Evolutionary conservation across 257 asterid species (phyloP).

Genomic region (Cruciata laevipes): DNA sequence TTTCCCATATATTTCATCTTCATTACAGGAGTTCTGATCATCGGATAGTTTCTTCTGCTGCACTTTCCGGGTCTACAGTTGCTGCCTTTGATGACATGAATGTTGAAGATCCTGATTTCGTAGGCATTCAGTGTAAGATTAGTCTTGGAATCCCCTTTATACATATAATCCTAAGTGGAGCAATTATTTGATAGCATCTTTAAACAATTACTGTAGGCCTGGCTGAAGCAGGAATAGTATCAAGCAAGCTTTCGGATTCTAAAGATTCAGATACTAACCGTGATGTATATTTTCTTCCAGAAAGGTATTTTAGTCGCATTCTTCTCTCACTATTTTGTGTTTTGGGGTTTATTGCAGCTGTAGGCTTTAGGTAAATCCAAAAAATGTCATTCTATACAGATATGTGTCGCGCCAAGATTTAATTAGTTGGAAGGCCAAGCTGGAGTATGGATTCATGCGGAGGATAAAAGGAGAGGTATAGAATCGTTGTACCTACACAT

Average conservation of each 20-base stretch:
- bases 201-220: constrained; percentile 42
- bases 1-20: constrained; percentile 8
- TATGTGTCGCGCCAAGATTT: constrained; percentile 73
- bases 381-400: constrained; percentile 35
- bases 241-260: constrained; percentile 58
- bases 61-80: constrained; percentile 62
- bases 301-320: constrained; percentile 44
- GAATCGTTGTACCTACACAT: constrained; percentile 7
- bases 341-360: constrained; percentile 9
- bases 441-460: constrained; percentile 58
- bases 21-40: constrained; percentile 50
- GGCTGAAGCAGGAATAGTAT: constrained; percentile 79
- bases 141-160: constrained; percentile 9
- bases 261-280: constrained; percentile 28
- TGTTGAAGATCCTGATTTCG: constrained; percentile 77
- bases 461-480: constrained; percentile 58
- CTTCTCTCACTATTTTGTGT: background rate
- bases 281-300: constrained; percentile 44
- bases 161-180: constrained; percentile 4
- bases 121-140: constrained; percentile 61
- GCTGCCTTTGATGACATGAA: constrained; percentile 76
- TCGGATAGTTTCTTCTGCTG: constrained; percentile 51
- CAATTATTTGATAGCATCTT: constrained; percentile 15
- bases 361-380: background rate
- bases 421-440: constrained; percentile 76